Base-by-base conservation (phyloP, 805 yeast species). In the Candida vartiovaarae region DNA sequence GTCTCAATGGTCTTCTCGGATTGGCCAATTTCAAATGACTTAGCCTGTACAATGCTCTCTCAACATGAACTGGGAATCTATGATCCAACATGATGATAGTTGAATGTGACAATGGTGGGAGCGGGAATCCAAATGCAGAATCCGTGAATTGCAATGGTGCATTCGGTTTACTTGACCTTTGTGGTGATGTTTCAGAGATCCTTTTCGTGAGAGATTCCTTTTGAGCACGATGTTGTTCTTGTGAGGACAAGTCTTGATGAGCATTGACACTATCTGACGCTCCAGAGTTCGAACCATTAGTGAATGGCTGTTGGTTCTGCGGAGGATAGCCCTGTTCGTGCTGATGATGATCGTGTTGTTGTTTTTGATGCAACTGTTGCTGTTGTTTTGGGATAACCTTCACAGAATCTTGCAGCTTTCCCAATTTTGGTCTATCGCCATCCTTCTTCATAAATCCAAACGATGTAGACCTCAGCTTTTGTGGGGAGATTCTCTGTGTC, bases 11-110 rank as follows among this genome's bases (percentile, higher is more conserved):
- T 46, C 98, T 71, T 59, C 88, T 84, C 1, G 98, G 91, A 63
- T 93, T 95, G 26, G 98, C 96, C 51, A 93, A 71, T 62, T 93
- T 93, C 60, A 93, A 68, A 64, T 93, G 99, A 42, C 96, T 85
- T 44, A 93, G 70, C 44, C 99, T 70, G 63, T 93, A 93, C 41
- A 93, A 85, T 0, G 99, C 99, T 34, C 99, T 74, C 63, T 93
- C 99, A 36, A 93, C 95, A 62, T 91, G 96, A 38, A 93, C 80
- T 0, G 98, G 97, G 62, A 86, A 84, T 50, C 99, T 71, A 55
- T 83, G 81, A 59, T 84, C 91, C 46, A 84, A 68, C 95, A 85
- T 85, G 20, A 84, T 75, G 33, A 85, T 68, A 0, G 93, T 85
- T 1, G 91, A 82, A 28, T 73, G 74, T 0, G 91, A 81, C 15